Evolutionary conservation across 2,329 filamentous ascomycete species (phyloP), one percentile per base, ranked within the genome.

Genomic region (Diaporthe citri): DNA sequence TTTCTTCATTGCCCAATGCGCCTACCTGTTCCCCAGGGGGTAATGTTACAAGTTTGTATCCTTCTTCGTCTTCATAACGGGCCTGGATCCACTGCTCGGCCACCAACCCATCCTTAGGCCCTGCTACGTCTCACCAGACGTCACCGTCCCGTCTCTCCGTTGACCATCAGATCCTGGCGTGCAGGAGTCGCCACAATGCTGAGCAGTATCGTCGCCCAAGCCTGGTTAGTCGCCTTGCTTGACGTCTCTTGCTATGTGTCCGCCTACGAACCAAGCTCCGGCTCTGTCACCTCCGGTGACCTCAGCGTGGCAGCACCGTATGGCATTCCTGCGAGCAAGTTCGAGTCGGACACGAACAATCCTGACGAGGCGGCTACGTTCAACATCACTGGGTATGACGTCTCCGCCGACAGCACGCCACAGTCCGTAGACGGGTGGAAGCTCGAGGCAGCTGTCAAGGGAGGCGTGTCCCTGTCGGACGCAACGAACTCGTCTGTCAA

Each of bases 381-480:
- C 36, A 71, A 71, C n/a, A 59, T 75, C n/a, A 67, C 73, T 17
- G 67, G 69, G 22, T 75, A 75, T 43, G 59, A 75, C 34, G 52
- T 75, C 52, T 72, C 73, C 13, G 12, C 56, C 52, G 48, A 72
- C 41, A 51, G 56, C 20, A 43, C 46, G 2, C 67, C 73, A 22
- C 51, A 39, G 31, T 71, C 67, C 10, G 52, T 25, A 7, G 41
- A 31, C 28, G 73, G 67, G 15, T 75, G 73, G 73, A 75, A 62
- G 57, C 73, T 75, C 12, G 51, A 71, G 41, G 73, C 39, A 12
- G 73, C 46, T 20, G 56, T 75, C 57, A 72, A 71, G n/a, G 48
- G 41, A n/a, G 22, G 31, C 28, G 73, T 75, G 28, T 64, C 73
- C 41, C 46, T 72, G 36, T 52, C 66, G 6, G 56, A 75, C 46